These are phyloP conservation scores for Leishmania gerbilli DNA, from an alignment of 208 protist genomes.

Conservation along the genomic window DNA sequence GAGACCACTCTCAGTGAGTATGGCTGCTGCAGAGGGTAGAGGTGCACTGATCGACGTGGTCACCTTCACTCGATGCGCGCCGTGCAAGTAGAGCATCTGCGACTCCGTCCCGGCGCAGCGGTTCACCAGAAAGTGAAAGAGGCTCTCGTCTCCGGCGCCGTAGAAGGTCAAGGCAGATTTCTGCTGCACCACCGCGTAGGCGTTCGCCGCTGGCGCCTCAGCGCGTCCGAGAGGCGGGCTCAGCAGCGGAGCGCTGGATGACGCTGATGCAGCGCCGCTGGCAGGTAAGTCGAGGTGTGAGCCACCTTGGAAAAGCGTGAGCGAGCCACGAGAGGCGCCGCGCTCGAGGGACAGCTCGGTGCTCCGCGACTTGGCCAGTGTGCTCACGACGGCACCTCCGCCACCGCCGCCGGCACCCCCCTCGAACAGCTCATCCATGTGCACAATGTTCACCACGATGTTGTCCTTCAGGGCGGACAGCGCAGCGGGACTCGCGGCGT, in stretches of 20 bases:
- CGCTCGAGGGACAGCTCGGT: slow-evolving; percentile 10
- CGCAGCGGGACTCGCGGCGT: slow-evolving; percentile 2
- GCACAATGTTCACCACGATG: slow-evolving; percentile 30
- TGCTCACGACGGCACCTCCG: not conserved
- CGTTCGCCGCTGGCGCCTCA: not conserved
- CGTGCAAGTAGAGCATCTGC: slow-evolving; percentile 38
- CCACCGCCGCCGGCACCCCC: not conserved
- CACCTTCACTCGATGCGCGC: slow-evolving; percentile 23
- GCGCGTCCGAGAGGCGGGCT: not conserved
- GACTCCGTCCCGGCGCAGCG: slow-evolving; percentile 16
- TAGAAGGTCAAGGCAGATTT: slow-evolving; percentile 22
- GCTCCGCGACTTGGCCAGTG: slow-evolving; percentile 19
- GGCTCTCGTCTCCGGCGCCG: slow-evolving; percentile 27
- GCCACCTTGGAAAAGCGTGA: not conserved
- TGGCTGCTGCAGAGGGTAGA: not conserved
- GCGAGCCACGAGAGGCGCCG: slow-evolving; percentile 6
- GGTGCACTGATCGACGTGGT: not conserved
- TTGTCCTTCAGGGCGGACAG: slow-evolving; percentile 24
- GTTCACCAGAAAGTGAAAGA: slow-evolving; percentile 31
- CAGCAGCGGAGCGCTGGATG: not conserved
- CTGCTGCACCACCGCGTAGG: slow-evolving; percentile 35
- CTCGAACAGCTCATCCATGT: slow-evolving; percentile 30
- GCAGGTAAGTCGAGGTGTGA: slow-evolving; percentile 16
- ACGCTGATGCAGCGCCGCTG: not conserved
- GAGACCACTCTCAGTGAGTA: not conserved